Evolutionary conservation across 2,329 filamentous ascomycete species (phyloP).

Genomic region (Claviceps sp.): DNA sequence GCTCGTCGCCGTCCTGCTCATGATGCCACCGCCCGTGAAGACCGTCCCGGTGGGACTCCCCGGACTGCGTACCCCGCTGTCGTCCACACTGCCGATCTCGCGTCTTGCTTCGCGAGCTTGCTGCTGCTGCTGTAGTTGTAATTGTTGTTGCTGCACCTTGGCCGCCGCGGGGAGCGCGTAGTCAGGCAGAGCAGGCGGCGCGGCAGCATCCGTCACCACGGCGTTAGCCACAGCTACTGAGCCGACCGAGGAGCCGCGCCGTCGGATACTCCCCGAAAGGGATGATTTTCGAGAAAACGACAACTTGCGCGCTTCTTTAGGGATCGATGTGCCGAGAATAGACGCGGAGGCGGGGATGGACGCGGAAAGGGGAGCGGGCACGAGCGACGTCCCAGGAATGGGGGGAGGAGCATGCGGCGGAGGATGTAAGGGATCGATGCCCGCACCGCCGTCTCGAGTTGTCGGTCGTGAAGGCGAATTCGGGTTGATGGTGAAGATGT

Average conservation of each 20-base stretch:
- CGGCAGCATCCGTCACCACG: slow-evolving; percentile 30
- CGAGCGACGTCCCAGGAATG: neutral
- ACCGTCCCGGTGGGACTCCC: slow-evolving; percentile 9
- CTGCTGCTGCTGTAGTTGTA: neutral
- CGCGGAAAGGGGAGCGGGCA: neutral
- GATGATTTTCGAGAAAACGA: slow-evolving; percentile 43
- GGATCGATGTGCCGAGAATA: neutral
- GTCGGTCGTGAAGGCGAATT: slow-evolving; percentile 17
- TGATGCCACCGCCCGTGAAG: slow-evolving; percentile 1
- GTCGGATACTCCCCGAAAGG: slow-evolving; percentile 32
- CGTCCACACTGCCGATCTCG: slow-evolving; percentile 2
- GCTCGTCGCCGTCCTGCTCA: slow-evolving; percentile 6
- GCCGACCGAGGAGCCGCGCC: slow-evolving; percentile 23
- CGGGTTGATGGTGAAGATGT: slow-evolving; percentile 13
- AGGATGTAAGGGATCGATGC: slow-evolving; percentile 10
- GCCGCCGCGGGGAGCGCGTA: slow-evolving; percentile 37
- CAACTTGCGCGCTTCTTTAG: slow-evolving; percentile 32
- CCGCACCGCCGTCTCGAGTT: slow-evolving; percentile 21
- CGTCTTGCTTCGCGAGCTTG: slow-evolving; percentile 8
- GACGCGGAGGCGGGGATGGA: neutral
- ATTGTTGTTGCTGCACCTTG: slow-evolving; percentile 20
- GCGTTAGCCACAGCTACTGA: slow-evolving; percentile 23
- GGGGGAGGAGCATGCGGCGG: slow-evolving; percentile 11
- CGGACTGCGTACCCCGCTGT: slow-evolving; percentile 7
- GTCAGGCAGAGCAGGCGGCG: slow-evolving; percentile 40